Evolutionary conservation across 176 grass and related monocot genomes (phyloP).

Genomic region (Olyra latifolia): DNA sequence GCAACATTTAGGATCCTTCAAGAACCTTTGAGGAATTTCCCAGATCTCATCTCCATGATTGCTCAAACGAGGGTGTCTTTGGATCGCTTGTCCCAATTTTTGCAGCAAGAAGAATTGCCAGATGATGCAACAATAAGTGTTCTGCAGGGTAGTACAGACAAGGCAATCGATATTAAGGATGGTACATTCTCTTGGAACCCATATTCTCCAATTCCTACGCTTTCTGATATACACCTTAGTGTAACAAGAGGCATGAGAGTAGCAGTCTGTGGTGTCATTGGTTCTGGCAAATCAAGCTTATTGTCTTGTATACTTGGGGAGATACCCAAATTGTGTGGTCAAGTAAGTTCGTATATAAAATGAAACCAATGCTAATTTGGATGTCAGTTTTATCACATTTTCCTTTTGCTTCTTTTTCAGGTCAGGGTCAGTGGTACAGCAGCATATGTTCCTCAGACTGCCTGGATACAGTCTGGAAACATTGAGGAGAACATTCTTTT

Average conservation of each 20-base stretch:
- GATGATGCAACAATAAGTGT: conserved; percentile 73
- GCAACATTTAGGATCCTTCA: conserved; percentile 99
- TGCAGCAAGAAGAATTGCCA: conserved; percentile 81
- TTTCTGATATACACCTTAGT: conserved; percentile 60
- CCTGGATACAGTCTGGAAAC: conserved; percentile 99
- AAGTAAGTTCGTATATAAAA: conserved; percentile 57
- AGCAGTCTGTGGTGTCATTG: conserved; percentile 93
- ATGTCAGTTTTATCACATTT: conserved; percentile 25
- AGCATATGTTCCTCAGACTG: conserved; percentile 92
- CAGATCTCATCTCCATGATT: conserved; percentile 95
- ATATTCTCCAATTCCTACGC: conserved; percentile 51
- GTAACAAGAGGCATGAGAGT: conserved; percentile 90
- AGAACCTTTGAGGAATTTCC: conserved; percentile 95
- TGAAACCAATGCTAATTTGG: not conserved
- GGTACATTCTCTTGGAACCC: conserved; percentile 79
- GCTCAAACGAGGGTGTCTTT: conserved; percentile 96
- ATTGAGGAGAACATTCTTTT: conserved; percentile 98
- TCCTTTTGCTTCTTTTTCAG: conserved; percentile 53
- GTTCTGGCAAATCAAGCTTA: conserved; percentile 94
- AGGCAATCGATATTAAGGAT: conserved; percentile 77
- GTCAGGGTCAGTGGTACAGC: conserved; percentile 81
- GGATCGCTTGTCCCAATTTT: conserved; percentile 70
- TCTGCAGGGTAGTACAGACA: conserved; percentile 57
- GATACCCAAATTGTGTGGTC: conserved; percentile 87
- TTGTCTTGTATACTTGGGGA: conserved; percentile 91